Conservation (phyloP, 768 basidiomycete species). For the Suillus ampliporus region DNA sequence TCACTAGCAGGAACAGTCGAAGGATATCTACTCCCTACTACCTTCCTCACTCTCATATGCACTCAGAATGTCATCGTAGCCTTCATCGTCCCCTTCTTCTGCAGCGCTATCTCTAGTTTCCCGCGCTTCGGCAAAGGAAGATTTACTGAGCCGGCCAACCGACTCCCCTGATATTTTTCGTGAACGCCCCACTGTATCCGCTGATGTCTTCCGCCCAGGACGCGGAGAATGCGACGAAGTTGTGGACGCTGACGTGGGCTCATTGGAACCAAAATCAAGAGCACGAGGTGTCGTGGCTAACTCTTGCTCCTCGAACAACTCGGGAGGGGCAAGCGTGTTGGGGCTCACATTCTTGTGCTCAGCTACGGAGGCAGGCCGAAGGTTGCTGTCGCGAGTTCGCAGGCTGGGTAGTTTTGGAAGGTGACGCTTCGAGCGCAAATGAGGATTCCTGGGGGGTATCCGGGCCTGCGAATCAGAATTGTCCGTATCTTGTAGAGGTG, state of each 20-base stretch:
- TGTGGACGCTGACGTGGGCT: conserved; percentile 34
- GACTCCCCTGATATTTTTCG: conserved; percentile 50
- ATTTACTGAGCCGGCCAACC: conserved; percentile 48
- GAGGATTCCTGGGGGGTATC: conserved; percentile 44
- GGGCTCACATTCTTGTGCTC: conserved; percentile 50
- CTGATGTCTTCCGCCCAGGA: conserved; percentile 34
- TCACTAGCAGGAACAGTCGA: conserved; percentile 16
- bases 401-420: conserved; percentile 52
- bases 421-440: conserved; percentile 60
- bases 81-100: conserved; percentile 77
- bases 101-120: conserved; percentile 64
- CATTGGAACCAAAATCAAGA: conserved; percentile 49
- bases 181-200: conserved; percentile 31
- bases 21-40: conserved; percentile 22
- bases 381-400: conserved; percentile 43
- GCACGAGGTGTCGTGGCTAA: conserved; percentile 61
- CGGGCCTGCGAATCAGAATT: conserved; percentile 53
- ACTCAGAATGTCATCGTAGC: conserved; percentile 77
- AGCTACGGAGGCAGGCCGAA: conserved; percentile 22
- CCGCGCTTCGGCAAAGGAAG: conserved; percentile 48
- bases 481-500: conserved; percentile 37
- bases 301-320: conserved; percentile 60
- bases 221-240: conserved; percentile 31
- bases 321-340: conserved; percentile 51
- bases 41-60: conserved; percentile 83